Percentiles rank a stretch among this genome's conserved stretches.
Evolutionary conservation across 2,329 filamentous ascomycete genomes (phyloP).

Genomic region (Colletotrichum musae): DNA sequence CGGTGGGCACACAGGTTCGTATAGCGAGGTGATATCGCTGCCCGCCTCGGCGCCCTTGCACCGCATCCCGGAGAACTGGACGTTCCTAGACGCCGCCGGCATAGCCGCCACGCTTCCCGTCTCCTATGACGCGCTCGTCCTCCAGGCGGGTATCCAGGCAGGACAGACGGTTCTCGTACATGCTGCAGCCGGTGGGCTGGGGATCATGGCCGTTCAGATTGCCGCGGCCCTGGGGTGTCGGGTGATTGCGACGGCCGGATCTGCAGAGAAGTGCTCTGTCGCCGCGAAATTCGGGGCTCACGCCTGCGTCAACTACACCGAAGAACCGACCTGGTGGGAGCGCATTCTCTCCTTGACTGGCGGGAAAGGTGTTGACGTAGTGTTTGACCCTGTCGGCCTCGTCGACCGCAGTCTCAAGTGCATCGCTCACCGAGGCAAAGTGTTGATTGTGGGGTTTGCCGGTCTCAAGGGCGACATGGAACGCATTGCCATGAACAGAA

Average conservation of each 20-base stretch:
- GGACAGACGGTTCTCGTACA: slow-evolving; percentile 69
- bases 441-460: slow-evolving; percentile 73
- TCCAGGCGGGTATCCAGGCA: slow-evolving; percentile 55
- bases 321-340: slow-evolving; percentile 62
- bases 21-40: slow-evolving; percentile 65
- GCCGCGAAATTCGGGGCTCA: slow-evolving; percentile 57
- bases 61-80: slow-evolving; percentile 61
- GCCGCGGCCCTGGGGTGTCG: slow-evolving; percentile 66
- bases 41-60: slow-evolving; percentile 53
- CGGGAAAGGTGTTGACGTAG: slow-evolving; percentile 67
- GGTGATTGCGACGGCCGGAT: slow-evolving; percentile 68
- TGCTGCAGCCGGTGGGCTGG: slow-evolving; percentile 69
- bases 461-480: slow-evolving; percentile 68
- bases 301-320: slow-evolving; percentile 57
- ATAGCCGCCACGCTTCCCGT: slow-evolving; percentile 68
- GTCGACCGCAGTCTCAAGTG: slow-evolving; percentile 69
- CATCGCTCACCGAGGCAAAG: slow-evolving; percentile 65
- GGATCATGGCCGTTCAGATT: slow-evolving; percentile 69
- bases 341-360: slow-evolving; percentile 62
- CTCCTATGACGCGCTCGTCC: slow-evolving; percentile 64
- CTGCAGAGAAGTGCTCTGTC: slow-evolving; percentile 59
- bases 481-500: slow-evolving; percentile 66
- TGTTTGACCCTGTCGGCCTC: slow-evolving; percentile 71
- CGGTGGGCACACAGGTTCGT: slow-evolving; percentile 65
- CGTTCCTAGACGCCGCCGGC: slow-evolving; percentile 64